These are phyloP conservation scores for Trichomonascaceae sp. DNA, from an alignment of 1,139 yeast genomes.

Conservation along the genomic window DNA sequence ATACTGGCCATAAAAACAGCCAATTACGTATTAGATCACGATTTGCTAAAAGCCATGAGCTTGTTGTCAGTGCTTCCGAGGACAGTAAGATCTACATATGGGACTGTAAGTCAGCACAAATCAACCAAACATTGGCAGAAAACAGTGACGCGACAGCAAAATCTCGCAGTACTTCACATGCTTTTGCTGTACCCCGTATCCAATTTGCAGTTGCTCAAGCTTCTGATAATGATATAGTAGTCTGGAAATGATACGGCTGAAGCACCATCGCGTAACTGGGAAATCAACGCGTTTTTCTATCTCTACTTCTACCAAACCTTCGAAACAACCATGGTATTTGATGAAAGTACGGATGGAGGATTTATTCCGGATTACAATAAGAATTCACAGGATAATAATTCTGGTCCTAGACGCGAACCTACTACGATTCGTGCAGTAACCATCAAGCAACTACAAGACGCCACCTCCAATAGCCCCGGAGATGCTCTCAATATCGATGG, in stretches of 20 bases:
- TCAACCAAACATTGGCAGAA: slow-evolving; percentile 10
- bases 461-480: slow-evolving; percentile 63
- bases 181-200: neutral
- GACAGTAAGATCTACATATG: slow-evolving; percentile 84
- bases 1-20: slow-evolving; percentile 27
- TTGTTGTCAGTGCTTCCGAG: slow-evolving; percentile 79
- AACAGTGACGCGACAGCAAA: neutral
- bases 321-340: neutral
- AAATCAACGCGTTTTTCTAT: neutral
- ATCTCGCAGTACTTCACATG: neutral
- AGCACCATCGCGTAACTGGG: neutral
- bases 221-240: neutral
- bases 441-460: slow-evolving; percentile 67
- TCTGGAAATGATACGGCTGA: slow-evolving; percentile 2
- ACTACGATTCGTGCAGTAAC: slow-evolving; percentile 68
- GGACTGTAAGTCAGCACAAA: slow-evolving; percentile 68
- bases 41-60: slow-evolving; percentile 48
- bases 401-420: neutral
- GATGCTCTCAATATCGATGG: slow-evolving; percentile 68
- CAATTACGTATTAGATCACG: slow-evolving; percentile 25
- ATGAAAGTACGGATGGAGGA: slow-evolving; percentile 9
- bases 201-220: neutral
- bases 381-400: neutral
- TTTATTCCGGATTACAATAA: slow-evolving; percentile 7
- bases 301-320: neutral